Conservation (phyloP, 73 alveolate species). For the Urostyla sp. region DNA sequence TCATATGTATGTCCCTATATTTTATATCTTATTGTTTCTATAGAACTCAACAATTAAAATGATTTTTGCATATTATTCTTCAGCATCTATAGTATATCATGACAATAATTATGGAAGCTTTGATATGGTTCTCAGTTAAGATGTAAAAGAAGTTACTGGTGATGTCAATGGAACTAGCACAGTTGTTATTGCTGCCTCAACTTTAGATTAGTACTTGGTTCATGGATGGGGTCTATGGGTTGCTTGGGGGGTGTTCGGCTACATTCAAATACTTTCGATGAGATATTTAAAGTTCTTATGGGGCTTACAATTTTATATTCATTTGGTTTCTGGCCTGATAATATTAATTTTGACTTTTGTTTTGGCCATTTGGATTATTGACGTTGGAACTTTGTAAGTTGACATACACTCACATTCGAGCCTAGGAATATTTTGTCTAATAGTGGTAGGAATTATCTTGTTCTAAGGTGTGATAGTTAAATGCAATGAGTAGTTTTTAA, state of each 20-base stretch:
- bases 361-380: not conserved
- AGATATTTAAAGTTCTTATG: conserved; percentile 35
- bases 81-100: not conserved
- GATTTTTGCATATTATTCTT: not conserved
- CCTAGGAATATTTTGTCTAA: not conserved
- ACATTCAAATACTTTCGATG: not conserved
- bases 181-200: no score
- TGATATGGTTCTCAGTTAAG: not conserved
- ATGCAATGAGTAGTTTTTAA: not conserved
- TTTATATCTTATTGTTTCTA: not conserved
- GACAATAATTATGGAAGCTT: not conserved
- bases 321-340: not conserved
- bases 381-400: not conserved
- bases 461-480: conserved; percentile 2
- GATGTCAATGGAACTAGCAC: not conserved
- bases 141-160: not conserved
- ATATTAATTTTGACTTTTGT: not conserved
- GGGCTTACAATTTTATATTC: conserved; percentile 14
- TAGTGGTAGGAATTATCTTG: not conserved
- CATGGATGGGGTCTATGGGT: conserved; percentile 54
- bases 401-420: not conserved
- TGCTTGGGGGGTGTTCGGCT: conserved; percentile 41
- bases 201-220: not conserved
- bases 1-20: conserved; percentile 1
- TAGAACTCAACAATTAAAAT: not conserved